A percentile compares a stretch with the other conserved stretches of the same genome.
phyloP scores from a whole-genome alignment of 2,329 filamentous ascomycete genomes.

The Scortechinia acanthostroma region DNA sequence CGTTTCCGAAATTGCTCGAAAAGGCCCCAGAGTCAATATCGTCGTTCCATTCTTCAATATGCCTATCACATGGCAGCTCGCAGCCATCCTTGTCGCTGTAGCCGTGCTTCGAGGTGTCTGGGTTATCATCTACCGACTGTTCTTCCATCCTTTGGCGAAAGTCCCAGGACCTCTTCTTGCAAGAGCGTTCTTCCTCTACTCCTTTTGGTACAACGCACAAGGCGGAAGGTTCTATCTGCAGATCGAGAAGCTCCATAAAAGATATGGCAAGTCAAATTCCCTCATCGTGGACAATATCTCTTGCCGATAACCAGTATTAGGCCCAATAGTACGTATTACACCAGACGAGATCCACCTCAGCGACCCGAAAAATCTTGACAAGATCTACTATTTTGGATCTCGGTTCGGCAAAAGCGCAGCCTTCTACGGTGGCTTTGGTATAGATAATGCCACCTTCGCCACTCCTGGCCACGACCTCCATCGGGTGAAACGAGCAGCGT shows the following conservation, averaged over 20 bases:
- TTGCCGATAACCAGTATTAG: background rate
- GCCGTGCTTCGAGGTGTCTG: no score
- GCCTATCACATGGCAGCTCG: no score
- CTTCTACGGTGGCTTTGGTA: background rate
- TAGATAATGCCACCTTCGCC: background rate
- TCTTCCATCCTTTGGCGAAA: background rate
- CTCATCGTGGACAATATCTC: background rate
- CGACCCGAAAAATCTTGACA: background rate
- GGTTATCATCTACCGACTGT: background rate
- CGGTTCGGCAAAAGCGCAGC: background rate
- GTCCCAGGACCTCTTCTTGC: background rate
- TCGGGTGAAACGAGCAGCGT: background rate
- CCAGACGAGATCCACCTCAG: background rate
- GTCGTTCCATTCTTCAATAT: no score
- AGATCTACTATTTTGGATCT: background rate
- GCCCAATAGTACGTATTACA: background rate
- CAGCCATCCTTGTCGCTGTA: no score
- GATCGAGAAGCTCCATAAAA: constrained; percentile 10
- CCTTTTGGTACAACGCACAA: background rate
- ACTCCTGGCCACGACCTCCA: background rate
- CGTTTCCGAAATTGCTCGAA: no score
- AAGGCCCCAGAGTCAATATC: no score
- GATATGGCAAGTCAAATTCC: constrained; percentile 7
- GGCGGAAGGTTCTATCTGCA: constrained; percentile 3
- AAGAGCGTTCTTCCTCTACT: background rate